Base-by-base conservation (phyloP, 2,329 filamentous ascomycete species). In the Aspergillus flavus region DNA sequence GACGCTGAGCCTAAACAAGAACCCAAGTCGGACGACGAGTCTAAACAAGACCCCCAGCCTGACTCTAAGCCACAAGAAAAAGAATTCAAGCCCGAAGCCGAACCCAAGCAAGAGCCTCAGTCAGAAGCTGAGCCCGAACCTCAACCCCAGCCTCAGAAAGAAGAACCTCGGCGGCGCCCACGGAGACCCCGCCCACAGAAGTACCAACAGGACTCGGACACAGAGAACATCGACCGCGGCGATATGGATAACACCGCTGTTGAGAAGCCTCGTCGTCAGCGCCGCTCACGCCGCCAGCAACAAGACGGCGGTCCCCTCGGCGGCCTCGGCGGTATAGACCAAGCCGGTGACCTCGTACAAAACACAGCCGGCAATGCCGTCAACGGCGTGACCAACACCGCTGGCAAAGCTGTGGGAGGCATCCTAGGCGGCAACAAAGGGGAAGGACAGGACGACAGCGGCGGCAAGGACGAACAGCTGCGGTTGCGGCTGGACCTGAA, bases 401-500 rank as follows among this genome's bases (percentile, higher is more conserved):
- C 80, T 2, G 79, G 79, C 7, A 80, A 82, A 56, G 79, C 79
- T 4, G 74, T 81, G n/a, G 79, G 79, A 1, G 76, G 76, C 1
- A 55, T 76, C 4, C 68, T 77, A 2, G 73, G 73, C 64, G 78
- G 71, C 59, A 48, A 41, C 26, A 64, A 64, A 61, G 75, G 69
- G 60, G 71, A 71, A 69, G 75, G 71, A 70, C 75, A 78, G 70
- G 82, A 83, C 72, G 73, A 79, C 57, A 72, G 62, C 9, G 64
- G 63, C 19, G 57, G 60, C 12, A 66, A 72, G 70, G 76, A 78
- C 70, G 82, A 84, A 43, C 65, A 67, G 57, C 36, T 68, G 73
- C 89, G 89, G 75, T 78, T 94, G 73, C 86, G 89, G 43, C 80
- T 95, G 26, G 92, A 94, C 74, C 81, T 93, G 61, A 93, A 94